phyloP scores from a whole-genome alignment of 2,329 filamentous ascomycete genomes.

The Lomentospora prolificans region DNA sequence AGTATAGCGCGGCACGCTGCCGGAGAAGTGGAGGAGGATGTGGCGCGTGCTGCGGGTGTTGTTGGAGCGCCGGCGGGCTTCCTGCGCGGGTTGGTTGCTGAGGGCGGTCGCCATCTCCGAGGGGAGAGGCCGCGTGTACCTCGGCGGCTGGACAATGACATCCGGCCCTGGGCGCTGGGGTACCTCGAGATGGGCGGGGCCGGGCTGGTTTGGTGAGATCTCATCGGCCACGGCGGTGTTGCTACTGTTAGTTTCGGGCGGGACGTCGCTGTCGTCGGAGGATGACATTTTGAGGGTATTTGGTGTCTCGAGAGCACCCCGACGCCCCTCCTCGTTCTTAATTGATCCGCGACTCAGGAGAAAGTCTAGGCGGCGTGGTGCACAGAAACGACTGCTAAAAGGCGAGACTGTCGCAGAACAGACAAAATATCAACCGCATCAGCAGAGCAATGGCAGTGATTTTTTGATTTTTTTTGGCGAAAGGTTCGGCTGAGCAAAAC shows the following conservation, averaged over 20 bases:
- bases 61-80: slow-evolving; percentile 7
- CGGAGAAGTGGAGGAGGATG: slow-evolving; percentile 8
- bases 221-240: neutral
- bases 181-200: neutral
- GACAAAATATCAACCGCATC: too few relatives aligned
- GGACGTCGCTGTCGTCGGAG: neutral
- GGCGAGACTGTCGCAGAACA: neutral
- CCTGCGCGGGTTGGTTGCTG: neutral
- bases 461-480: too few relatives aligned
- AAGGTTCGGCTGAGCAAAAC: too few relatives aligned
- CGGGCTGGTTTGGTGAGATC: neutral
- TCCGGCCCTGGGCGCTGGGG: neutral
- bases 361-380: too few relatives aligned
- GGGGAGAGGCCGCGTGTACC: slow-evolving; percentile 2
- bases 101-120: slow-evolving; percentile 1
- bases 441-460: too few relatives aligned
- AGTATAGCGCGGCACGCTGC: neutral
- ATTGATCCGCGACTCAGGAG: too few relatives aligned
- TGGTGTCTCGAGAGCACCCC: too few relatives aligned
- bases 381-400: too few relatives aligned
- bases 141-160: neutral
- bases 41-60: slow-evolving; percentile 7
- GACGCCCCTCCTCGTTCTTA: too few relatives aligned
- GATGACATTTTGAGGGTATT: neutral
- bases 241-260: neutral